Percentiles rank a stretch among this genome's conserved stretches.
Evolutionary conservation across 2,329 filamentous ascomycete genomes (phyloP).

Genomic region (Claviceps purpurea): DNA sequence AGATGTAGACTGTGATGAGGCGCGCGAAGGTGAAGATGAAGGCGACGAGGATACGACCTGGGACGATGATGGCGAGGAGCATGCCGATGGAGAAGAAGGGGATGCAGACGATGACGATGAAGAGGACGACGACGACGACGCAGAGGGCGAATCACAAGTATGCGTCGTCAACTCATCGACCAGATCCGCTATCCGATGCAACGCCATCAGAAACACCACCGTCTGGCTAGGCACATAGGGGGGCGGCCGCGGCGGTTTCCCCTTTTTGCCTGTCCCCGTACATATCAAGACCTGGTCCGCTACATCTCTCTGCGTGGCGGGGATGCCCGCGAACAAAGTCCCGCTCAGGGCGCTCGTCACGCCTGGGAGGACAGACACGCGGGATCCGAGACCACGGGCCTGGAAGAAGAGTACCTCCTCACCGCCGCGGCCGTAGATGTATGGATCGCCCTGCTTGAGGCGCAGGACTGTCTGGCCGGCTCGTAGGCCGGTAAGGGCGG

Average conservation of each 20-base stretch:
- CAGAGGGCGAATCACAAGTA: conserved; percentile 2
- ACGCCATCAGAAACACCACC: conserved; percentile 86
- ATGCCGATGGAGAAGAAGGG: too few relatives aligned
- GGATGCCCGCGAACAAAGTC: conserved; percentile 77
- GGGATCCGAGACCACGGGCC: conserved; percentile 50
- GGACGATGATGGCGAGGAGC: too few relatives aligned
- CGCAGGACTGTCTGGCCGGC: conserved; percentile 69
- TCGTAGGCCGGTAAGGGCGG: conserved; percentile 54
- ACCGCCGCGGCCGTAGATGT: conserved; percentile 86
- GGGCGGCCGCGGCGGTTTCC: conserved; percentile 67
- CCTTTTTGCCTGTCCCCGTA: conserved; percentile 88
- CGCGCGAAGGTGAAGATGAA: too few relatives aligned
- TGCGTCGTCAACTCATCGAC: conserved; percentile 46
- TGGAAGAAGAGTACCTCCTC: conserved; percentile 85
- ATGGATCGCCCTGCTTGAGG: conserved; percentile 93
- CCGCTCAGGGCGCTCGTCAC: conserved; percentile 81
- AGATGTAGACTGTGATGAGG: too few relatives aligned
- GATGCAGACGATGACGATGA: too few relatives aligned
- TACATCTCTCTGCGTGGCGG: conserved; percentile 76
- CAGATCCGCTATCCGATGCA: conserved; percentile 69
- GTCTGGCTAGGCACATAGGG: conserved; percentile 65
- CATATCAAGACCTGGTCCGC: conserved; percentile 93
- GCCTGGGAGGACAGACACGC: conserved; percentile 64
- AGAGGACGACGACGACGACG: neutral
- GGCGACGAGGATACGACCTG: too few relatives aligned